Base-by-base conservation (phyloP, 2,329 filamentous ascomycete species). In the Emmonsia crescens region DNA sequence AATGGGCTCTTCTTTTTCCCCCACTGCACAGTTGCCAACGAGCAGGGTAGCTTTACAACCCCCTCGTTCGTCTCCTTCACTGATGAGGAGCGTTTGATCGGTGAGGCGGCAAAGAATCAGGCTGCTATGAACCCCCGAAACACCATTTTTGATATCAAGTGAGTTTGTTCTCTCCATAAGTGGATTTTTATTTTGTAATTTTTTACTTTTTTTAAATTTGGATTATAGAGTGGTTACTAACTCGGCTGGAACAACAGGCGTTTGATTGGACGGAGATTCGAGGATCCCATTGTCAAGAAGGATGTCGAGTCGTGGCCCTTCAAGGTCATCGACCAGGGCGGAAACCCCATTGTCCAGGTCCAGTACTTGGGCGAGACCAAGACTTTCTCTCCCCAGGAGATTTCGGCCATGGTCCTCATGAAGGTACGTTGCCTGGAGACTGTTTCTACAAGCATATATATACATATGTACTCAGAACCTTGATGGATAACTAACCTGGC, bases 81-180 rank as follows among this genome's bases (percentile, higher is more conserved):
- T 77, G 88, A 93, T 74, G 91, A 96, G 83, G 94, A 99, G 85
- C 92, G 94, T 80, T 83, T 99, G 82, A 97, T 97, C 76, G 94
- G 94, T 84, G 94, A 97, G 85, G 93, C 94, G 65, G 94, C 94
- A 76, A 99, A 97, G 89, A 99, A 99, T 85, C 92, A 96, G 87
- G 94, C 93, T 76, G 93, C 94, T 75, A 96, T 97, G 91, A 99
- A 99, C 89, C 94, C 94, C 67, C 80, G 80, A 77, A 97, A 97
- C 85, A 99, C 94, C 72, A 85, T 99, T 81, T 99, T 97, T 82
- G 94, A 99, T 81, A 89, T 96, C 86, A 99, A 97, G 91, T 94
- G 79, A 81, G 88, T 81, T 61, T 24, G 51, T 38, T 52, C 16
- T 33, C 16, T n/a, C 3, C 36, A 61, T 42, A 16, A 40, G 3